Evolutionary conservation across 495 filamentous ascomycete genomes (phyloP), one percentile per base, ranked within the genome.

Genomic region (Aspergillus sclerotiicarbonarius): DNA sequence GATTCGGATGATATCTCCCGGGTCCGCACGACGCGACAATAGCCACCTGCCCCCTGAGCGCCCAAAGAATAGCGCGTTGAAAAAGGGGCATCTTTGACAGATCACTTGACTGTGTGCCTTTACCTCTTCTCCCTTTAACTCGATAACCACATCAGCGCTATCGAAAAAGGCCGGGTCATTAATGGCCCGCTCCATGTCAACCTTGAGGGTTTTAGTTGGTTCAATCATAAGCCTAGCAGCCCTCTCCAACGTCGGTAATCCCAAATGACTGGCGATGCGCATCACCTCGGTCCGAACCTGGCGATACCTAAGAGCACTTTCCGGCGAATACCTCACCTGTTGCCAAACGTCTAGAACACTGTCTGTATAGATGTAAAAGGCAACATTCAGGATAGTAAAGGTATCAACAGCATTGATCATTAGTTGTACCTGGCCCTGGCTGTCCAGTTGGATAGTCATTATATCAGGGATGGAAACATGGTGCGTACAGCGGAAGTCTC

Each of bases 31-130:
- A 43, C 93, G 84, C 18, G 79, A 79, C 37, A 84, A 80, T 7
- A 98, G 74, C 94, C 94, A 98, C 54, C 79, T 80, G 2, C 94
- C 94, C 35, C 81, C 81, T 15, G 94, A 89, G 45, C 90, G 87
- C 18, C 95, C 94, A 56, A 89, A 75, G 74, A 96, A 97, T 19
- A 98, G 77, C 4, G 90, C 88, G 60, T 91, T 78, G 63, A 98
- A 98, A 77, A 96, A 98, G 0, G 91, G 92, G 59, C 91, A 96
- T 65, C 95, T 79, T 65, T 87, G 86, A 56, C 91, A 90, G 47
- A 98, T 67, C 18, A 98, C 70, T 16, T 82, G 72, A 61, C 88
- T 92, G 66, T 98, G 92, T 7, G 88, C 87, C 29, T 71, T 72
- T 7, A 91, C 72, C 41, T 76, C 76, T 1, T 78, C 86, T 48